Evolutionary conservation across 768 basidiomycete species (phyloP), one percentile per base, ranked within the genome.

Genomic region (Hericium coralloides): DNA sequence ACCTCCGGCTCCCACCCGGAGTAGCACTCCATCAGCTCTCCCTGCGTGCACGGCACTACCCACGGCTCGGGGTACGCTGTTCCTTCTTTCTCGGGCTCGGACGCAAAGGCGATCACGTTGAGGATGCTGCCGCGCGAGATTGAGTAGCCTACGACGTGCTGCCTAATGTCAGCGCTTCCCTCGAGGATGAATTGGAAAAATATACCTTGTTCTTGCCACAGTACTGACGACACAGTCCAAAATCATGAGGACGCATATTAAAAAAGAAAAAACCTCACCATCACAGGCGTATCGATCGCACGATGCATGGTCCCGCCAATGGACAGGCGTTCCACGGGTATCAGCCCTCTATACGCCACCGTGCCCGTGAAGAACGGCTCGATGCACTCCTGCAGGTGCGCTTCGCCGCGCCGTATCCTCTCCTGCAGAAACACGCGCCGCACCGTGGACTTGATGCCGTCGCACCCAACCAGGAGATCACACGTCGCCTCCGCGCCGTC

Each of bases 121-220:
- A 76, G 71, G 10, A 77, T 62, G 22, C 68, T 71, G 1, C 75
- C 74, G 57, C 69, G 68, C 1, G 76, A 75, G 45, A 79, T 76
- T 1, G 74, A 71, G 61, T 79, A 79, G 60, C 74, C 73, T 31
- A 80, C 77, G 38, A 79, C 70, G 56, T 79, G 77, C 77, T 77
- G 56, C 47, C 45, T 17, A 36, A 18, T 25, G 26, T 37, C 41
- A 18, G 6, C 41, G 5, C 49, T 18, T 23, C 15, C 43, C 9
- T 39, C 31, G 20, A 20, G 9, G 22, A 38, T 6, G 26, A 15
- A 25, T 9, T 23, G 23, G 25, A 18, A 12, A 12, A 9, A 58
- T 63, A 15, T 58, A 74, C 77, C 70, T 77, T 79, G 69, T 67
- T 67, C 65, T 73, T 73, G 1, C 78, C 78, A 56, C 76, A 78